Evolutionary conservation across 768 basidiomycete species (phyloP).

Genomic region (Pleurotus ostreatus): DNA sequence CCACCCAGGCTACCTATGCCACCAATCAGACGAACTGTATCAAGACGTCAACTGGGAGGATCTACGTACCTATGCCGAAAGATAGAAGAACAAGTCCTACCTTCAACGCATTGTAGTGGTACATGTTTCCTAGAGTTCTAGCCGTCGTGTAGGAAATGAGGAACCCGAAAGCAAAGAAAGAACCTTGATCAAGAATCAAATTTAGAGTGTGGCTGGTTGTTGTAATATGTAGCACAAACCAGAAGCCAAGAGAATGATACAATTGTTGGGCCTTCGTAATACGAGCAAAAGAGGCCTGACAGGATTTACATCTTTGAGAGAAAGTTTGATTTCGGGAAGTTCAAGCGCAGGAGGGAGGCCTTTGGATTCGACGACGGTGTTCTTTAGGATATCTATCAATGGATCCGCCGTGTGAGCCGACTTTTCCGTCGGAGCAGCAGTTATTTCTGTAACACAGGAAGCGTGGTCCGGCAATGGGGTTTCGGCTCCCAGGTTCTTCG

Average conservation of each 20-base stretch:
- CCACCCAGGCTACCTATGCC: conserved; percentile 33
- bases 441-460: conserved; percentile 4
- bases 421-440: background rate
- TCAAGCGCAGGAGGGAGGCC: background rate
- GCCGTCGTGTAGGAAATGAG: conserved; percentile 71
- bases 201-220: background rate
- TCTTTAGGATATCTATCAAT: background rate
- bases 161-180: conserved; percentile 70
- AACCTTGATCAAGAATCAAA: conserved; percentile 32
- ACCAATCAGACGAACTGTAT: background rate
- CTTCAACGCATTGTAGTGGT: conserved; percentile 63
- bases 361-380: background rate
- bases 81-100: conserved; percentile 76
- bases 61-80: conserved; percentile 58
- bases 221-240: conserved; percentile 12
- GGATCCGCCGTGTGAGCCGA: background rate
- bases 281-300: conserved; percentile 57
- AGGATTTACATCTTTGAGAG: conserved; percentile 73
- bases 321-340: conserved; percentile 39
- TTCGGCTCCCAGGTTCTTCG: conserved; percentile 34
- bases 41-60: too few species aligned
- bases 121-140: conserved; percentile 59
- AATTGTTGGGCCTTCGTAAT: conserved; percentile 60
- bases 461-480: conserved; percentile 7
- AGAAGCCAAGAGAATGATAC: conserved; percentile 60